Conservation (phyloP, 192 early-diverging fungal species). For the Coemansia sp. region DNA sequence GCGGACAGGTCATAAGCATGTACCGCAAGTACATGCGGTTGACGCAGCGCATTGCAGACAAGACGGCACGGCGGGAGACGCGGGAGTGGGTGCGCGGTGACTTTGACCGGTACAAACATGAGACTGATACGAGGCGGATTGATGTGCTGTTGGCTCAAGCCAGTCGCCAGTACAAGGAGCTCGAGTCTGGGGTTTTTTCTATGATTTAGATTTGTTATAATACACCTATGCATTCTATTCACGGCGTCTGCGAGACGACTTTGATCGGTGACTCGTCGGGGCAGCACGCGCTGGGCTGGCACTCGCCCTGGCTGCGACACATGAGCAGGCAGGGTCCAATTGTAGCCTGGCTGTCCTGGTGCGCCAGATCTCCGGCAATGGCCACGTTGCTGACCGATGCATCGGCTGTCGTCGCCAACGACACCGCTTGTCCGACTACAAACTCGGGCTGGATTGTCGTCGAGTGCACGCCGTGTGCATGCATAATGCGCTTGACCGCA, state of each 20-base stretch:
- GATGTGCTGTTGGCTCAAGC: conserved; percentile 48
- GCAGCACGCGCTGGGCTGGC: conserved; percentile 49
- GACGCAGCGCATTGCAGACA: conserved; percentile 38
- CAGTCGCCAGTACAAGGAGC: conserved; percentile 47
- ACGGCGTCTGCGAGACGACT: conserved; percentile 19
- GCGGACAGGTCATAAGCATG: conserved; percentile 41
- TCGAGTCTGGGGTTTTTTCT: conserved; percentile 41
- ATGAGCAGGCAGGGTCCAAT: conserved; percentile 48
- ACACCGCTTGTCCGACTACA: conserved; percentile 52
- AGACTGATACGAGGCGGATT: conserved; percentile 31
- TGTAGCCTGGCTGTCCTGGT: conserved; percentile 23
- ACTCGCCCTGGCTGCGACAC: conserved; percentile 20
- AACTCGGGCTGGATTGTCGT: conserved; percentile 93
- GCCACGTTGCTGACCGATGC: conserved; percentile 36
- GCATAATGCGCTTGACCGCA: conserved; percentile 74
- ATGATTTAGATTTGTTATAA: conserved; percentile 18
- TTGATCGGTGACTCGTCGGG: conserved; percentile 47
- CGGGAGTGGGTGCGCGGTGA: conserved; percentile 44
- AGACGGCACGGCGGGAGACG: conserved; percentile 22
- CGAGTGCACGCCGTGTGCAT: conserved; percentile 78
- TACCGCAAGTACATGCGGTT: conserved; percentile 53
- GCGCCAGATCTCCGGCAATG: conserved; percentile 17
- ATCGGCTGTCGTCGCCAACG: conserved; percentile 29
- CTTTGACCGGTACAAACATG: conserved; percentile 37
- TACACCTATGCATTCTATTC: conserved; percentile 2